A percentile compares a stretch with the other conserved stretches of the same genome.
Conservation (phyloP, 306 rosid genomes). For the Quercus suber region DNA sequence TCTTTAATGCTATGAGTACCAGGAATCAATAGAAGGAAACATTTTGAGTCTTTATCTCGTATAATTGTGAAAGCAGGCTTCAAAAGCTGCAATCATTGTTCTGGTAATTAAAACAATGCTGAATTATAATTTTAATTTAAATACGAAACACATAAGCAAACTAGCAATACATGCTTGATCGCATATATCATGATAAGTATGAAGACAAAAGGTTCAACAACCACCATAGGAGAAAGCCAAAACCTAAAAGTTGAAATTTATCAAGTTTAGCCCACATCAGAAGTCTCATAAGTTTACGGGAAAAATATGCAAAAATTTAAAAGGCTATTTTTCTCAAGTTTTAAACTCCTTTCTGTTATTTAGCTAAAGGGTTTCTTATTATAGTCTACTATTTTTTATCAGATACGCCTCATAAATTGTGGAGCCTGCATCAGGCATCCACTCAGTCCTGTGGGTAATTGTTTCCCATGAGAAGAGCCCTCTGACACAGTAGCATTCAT, state of each 20-base stretch:
- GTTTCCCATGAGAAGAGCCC: not conserved
- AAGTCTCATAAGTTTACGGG: not conserved
- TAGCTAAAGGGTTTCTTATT: not conserved
- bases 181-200: not conserved
- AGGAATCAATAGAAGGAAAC: too few species aligned
- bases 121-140: not conserved
- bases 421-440: not conserved
- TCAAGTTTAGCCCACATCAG: not conserved
- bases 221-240: not conserved
- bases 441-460: not conserved
- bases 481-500: not conserved
- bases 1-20: conserved; percentile 91
- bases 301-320: not conserved
- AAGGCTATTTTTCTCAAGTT: not conserved
- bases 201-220: not conserved
- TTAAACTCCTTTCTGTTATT: not conserved
- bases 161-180: not conserved
- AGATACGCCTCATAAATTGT: not conserved
- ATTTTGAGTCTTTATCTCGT: conserved; percentile 57
- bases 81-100: conserved; percentile 63
- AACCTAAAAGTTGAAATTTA: not conserved
- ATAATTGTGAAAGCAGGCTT: conserved; percentile 93
- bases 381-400: not conserved
- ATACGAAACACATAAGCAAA: not conserved
- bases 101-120: conserved; percentile 22